Percentiles rank a stretch among this genome's conserved stretches.
Evolutionary conservation across 163 green algal genomes (phyloP).

Genomic region (Scenedesmus sp.): DNA sequence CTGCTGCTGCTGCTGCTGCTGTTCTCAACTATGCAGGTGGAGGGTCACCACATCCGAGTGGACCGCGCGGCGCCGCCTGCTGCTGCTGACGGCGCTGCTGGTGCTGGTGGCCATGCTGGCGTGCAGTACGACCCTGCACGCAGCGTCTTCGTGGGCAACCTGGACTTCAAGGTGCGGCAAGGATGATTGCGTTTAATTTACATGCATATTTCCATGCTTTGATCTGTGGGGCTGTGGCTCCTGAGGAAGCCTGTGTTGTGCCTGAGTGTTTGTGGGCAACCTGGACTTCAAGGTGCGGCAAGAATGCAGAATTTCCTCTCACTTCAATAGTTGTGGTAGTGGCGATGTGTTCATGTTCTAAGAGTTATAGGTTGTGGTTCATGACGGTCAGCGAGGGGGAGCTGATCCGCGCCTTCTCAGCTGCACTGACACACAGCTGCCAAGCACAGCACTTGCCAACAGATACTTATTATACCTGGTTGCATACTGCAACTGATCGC

Average conservation of each 20-base stretch:
- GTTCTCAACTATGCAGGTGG: conserved; percentile 62
- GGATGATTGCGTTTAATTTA: too few species aligned
- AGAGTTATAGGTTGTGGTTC: too few species aligned
- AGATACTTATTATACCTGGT: neutral
- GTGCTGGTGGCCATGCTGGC: conserved; percentile 26
- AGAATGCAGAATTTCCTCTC: too few species aligned
- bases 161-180: conserved; percentile 57
- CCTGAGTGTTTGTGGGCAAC: too few species aligned
- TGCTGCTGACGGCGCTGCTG: conserved; percentile 21
- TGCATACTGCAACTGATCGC: neutral
- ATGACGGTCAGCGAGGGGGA: neutral
- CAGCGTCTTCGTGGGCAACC: conserved; percentile 88
- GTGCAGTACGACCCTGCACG: conserved; percentile 77
- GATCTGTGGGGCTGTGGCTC: too few species aligned
- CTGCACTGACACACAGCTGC: neutral
- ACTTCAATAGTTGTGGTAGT: too few species aligned
- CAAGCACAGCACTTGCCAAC: neutral
- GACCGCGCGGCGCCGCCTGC: conserved; percentile 71
- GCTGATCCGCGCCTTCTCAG: conserved; percentile 7
- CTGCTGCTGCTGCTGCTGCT: neutral
- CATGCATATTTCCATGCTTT: too few species aligned
- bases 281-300: too few species aligned
- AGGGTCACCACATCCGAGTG: conserved; percentile 86
- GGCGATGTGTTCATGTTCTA: too few species aligned
- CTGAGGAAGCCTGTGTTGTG: too few species aligned